Evolutionary conservation across 805 yeast genomes (phyloP).

Genomic region (Torulaspora franciscae): DNA sequence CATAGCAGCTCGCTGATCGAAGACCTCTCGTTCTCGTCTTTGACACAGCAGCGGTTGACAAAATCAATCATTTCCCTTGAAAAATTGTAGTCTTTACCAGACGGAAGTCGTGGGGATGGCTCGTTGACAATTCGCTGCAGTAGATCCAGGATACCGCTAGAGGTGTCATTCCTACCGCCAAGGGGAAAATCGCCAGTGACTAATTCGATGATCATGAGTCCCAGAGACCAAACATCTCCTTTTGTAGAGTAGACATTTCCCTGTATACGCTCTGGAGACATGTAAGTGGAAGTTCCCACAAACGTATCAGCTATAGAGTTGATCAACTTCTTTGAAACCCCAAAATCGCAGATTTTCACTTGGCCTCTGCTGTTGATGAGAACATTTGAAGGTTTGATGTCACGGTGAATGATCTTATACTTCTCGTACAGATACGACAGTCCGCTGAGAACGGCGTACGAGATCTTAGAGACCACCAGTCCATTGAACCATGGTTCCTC

Average conservation of each 20-base stretch:
- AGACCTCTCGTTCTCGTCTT: constrained; percentile 62
- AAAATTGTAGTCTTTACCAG: constrained; percentile 31
- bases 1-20: constrained; percentile 64
- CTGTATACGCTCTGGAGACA: constrained; percentile 97
- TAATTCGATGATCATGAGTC: constrained; percentile 81
- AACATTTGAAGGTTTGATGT: constrained; percentile 93
- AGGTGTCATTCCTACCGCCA: constrained; percentile 52
- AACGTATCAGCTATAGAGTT: constrained; percentile 96
- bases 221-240: constrained; percentile 96
- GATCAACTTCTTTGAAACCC: constrained; percentile 86
- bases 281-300: constrained; percentile 96
- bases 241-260: constrained; percentile 92
- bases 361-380: constrained; percentile 80
- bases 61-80: constrained; percentile 54
- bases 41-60: constrained; percentile 67
- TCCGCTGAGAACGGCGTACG: constrained; percentile 74
- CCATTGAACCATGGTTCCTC: constrained; percentile 39
- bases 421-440: constrained; percentile 72
- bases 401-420: constrained; percentile 90
- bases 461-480: constrained; percentile 63
- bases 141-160: constrained; percentile 85
- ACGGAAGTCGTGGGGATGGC: constrained; percentile 70
- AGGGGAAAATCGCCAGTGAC: constrained; percentile 84
- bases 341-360: constrained; percentile 92
- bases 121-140: constrained; percentile 92